Conservation (phyloP, 345 rosid species). For the Hevea brasiliensis region DNA sequence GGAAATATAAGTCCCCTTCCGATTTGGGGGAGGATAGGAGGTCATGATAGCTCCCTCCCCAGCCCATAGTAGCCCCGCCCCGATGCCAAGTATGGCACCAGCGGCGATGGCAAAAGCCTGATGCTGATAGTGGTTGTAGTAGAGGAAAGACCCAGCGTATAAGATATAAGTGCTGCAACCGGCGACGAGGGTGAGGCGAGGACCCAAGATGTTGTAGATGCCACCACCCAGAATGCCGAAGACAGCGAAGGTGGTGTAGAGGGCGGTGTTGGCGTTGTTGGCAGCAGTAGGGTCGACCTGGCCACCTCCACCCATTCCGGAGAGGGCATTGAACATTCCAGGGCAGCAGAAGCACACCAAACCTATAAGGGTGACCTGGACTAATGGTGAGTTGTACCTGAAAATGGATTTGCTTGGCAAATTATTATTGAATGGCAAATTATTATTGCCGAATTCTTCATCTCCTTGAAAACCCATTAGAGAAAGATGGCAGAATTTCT, state of each 20-base stretch:
- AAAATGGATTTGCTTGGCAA: slow-evolving; percentile 26
- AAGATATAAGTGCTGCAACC: slow-evolving; percentile 79
- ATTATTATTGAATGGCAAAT: slow-evolving; percentile 9
- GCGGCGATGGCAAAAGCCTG: slow-evolving; percentile 54
- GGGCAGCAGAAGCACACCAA: slow-evolving; percentile 96
- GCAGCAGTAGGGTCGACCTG: slow-evolving; percentile 77
- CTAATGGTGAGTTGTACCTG: slow-evolving; percentile 73
- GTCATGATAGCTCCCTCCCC: slow-evolving; percentile 95
- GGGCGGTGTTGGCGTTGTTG: slow-evolving; percentile 82
- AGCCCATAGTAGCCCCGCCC: slow-evolving; percentile 95
- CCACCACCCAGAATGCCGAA: slow-evolving; percentile 67
- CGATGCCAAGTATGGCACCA: slow-evolving; percentile 70
- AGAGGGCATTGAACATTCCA: slow-evolving; percentile 92
- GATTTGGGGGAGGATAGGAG: slow-evolving; percentile 73
- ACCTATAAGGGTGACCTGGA: slow-evolving; percentile 71
- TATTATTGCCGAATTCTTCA: slow-evolving; percentile 21
- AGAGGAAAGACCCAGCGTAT: slow-evolving; percentile 62
- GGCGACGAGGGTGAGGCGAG: slow-evolving; percentile 55
- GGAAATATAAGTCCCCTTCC: slow-evolving; percentile 82
- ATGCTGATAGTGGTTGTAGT: slow-evolving; percentile 51
- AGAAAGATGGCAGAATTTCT: neutral
- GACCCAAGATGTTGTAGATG: slow-evolving; percentile 64
- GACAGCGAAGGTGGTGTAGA: slow-evolving; percentile 60
- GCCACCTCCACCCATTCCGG: slow-evolving; percentile 97
- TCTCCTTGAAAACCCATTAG: slow-evolving; percentile 34